Evolutionary conservation across 176 grass and related monocot species (phyloP).

Genomic region (Pharus latifolius): DNA sequence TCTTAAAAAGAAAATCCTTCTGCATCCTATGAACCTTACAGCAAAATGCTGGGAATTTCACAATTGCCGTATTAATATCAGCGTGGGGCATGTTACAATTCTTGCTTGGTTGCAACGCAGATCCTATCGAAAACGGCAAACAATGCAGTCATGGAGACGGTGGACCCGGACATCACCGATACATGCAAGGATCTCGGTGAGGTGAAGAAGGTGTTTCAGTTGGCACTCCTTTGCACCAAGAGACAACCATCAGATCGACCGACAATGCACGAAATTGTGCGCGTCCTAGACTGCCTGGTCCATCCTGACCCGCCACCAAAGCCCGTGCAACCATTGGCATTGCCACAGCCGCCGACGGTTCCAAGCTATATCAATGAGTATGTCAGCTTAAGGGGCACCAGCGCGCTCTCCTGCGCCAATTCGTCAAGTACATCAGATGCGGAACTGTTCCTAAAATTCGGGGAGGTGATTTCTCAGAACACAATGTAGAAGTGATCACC

Average conservation of each 20-base stretch:
- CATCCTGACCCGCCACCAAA: conserved; percentile 37
- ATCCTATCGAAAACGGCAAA: conserved; percentile 68
- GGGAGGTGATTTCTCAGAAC: conserved; percentile 84
- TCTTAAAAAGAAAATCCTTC: not conserved
- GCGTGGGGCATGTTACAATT: not conserved
- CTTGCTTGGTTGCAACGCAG: conserved; percentile 14
- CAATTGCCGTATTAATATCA: not conserved
- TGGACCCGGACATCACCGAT: conserved; percentile 51
- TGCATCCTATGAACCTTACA: not conserved
- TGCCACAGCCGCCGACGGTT: not conserved
- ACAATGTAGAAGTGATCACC: not conserved
- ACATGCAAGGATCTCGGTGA: conserved; percentile 77
- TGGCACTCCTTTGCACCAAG: conserved; percentile 86
- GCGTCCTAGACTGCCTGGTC: conserved; percentile 67
- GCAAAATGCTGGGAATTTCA: not conserved
- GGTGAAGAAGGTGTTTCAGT: conserved; percentile 85
- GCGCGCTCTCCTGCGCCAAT: conserved; percentile 33
- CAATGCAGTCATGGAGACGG: conserved; percentile 88
- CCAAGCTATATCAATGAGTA: conserved; percentile 79
- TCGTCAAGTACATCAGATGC: conserved; percentile 71
- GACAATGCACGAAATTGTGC: conserved; percentile 90
- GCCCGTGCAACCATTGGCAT: not conserved
- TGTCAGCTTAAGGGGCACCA: conserved; percentile 51
- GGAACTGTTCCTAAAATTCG: conserved; percentile 92
- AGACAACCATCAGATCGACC: conserved; percentile 69